These are phyloP conservation scores for Spiraea crenata DNA, from an alignment of 331 rosid species.

Conservation along the genomic window DNA sequence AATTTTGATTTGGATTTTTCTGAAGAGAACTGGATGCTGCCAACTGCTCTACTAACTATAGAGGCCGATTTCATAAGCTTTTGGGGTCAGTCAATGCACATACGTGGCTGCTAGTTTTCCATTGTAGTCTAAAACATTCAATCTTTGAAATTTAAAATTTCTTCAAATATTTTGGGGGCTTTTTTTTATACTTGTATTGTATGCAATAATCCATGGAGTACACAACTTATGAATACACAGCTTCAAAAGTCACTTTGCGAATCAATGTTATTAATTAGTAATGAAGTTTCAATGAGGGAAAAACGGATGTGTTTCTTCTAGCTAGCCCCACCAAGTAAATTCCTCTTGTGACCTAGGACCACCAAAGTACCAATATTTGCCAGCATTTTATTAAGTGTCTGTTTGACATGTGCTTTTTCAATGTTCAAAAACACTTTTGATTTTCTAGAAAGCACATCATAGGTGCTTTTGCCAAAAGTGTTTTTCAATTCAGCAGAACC, in stretches of 20 bases:
- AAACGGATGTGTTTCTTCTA: too few relatives aligned
- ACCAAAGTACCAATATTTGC: conserved; percentile 1
- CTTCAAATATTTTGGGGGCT: not conserved
- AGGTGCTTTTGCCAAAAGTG: too few relatives aligned
- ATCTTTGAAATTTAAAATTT: not conserved
- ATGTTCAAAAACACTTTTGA: too few relatives aligned
- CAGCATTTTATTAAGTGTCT: not conserved
- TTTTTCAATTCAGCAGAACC: too few relatives aligned
- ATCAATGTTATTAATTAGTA: not conserved
- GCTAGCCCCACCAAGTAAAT: not conserved
- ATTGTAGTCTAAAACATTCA: conserved; percentile 21
- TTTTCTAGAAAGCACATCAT: too few relatives aligned
- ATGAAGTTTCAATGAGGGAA: not conserved
- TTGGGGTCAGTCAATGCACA: conserved; percentile 4
- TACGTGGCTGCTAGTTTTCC: conserved; percentile 19
- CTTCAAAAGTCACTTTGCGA: not conserved
- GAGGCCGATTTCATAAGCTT: conserved; percentile 5
- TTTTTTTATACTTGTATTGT: not conserved
- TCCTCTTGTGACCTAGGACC: conserved; percentile 8
- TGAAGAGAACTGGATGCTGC: conserved; percentile 13
- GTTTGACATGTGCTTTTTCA: too few relatives aligned
- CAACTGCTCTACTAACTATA: conserved; percentile 15
- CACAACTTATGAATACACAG: not conserved
- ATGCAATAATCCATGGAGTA: not conserved
- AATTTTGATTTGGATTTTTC: conserved; percentile 2